Evolutionary conservation across 176 grass and related monocot species (phyloP).

Genomic region (Thinopyrum elongatum): DNA sequence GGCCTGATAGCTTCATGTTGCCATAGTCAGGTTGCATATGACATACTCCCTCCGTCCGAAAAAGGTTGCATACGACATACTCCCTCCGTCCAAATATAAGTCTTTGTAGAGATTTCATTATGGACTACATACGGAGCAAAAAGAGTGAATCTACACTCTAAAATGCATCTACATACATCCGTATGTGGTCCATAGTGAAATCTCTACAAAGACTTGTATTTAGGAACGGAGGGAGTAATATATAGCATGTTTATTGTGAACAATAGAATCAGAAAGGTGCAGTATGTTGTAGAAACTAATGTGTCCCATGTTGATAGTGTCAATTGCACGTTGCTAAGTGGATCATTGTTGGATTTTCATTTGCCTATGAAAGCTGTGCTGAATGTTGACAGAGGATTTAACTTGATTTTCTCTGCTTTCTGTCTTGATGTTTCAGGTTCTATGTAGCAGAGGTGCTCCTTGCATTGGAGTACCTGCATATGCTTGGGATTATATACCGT

Average conservation of each 20-base stretch:
- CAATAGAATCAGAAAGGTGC: neutral
- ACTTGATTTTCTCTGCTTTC: neutral
- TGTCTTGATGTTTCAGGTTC: slow-evolving; percentile 65
- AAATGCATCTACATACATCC: no score
- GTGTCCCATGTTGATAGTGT: neutral
- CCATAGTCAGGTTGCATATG: neutral
- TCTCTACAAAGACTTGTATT: no score
- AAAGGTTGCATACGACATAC: no score
- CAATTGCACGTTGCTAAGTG: no score
- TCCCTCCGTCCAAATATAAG: no score
- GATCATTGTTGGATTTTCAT: neutral
- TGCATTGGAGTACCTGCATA: slow-evolving; percentile 84
- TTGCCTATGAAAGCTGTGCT: neutral
- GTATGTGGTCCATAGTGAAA: no score
- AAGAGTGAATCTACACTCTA: no score
- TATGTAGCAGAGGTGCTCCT: slow-evolving; percentile 89
- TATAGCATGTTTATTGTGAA: neutral
- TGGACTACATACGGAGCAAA: no score
- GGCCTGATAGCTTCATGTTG: neutral
- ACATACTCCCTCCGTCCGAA: no score
- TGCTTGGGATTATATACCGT: slow-evolving; percentile 95
- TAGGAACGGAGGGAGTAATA: no score
- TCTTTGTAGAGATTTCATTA: no score
- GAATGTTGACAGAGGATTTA: neutral
- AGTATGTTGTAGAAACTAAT: neutral